Evolutionary conservation across 192 early-diverging fungal genomes (phyloP).

Genomic region (Lunasporangiospora selenospora): DNA sequence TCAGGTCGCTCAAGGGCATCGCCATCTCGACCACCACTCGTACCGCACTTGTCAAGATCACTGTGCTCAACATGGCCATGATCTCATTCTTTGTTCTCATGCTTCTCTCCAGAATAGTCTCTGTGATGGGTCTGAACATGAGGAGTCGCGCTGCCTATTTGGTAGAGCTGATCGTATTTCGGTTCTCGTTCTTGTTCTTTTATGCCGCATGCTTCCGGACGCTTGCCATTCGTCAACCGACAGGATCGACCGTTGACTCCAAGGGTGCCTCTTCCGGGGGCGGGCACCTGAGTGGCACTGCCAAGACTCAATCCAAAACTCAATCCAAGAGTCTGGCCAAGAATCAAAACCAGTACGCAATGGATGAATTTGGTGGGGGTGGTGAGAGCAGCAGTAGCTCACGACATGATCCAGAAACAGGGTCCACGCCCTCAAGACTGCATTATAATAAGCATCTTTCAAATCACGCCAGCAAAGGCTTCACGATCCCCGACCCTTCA

Average conservation of each 20-base stretch:
- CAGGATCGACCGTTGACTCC: constrained; percentile 37
- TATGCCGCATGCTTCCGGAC: constrained; percentile 45
- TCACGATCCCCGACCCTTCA: constrained; percentile 34
- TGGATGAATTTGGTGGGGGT: constrained; percentile 22
- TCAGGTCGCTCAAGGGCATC: constrained; percentile 33
- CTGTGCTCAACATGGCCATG: constrained; percentile 46
- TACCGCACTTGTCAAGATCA: constrained; percentile 37
- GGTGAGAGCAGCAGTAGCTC: too few relatives aligned
- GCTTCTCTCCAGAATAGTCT: constrained; percentile 38
- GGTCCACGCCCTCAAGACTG: constrained; percentile 6
- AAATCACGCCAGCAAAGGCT: constrained; percentile 41
- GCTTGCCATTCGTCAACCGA: constrained; percentile 38
- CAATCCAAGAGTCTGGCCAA: constrained; percentile 15
- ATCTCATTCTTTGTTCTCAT: constrained; percentile 48
- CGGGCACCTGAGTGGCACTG: background rate
- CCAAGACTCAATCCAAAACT: background rate
- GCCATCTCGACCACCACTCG: constrained; percentile 35
- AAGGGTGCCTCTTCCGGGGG: constrained; percentile 7
- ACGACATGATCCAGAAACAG: too few relatives aligned
- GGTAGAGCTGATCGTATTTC: constrained; percentile 30
- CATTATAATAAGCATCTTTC: constrained; percentile 42
- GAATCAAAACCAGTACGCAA: constrained; percentile 32
- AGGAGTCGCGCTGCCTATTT: constrained; percentile 27
- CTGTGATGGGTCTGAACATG: constrained; percentile 36
- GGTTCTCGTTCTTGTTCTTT: constrained; percentile 46